Conservation (phyloP, 768 basidiomycete species). For the Amanita rubescens region DNA sequence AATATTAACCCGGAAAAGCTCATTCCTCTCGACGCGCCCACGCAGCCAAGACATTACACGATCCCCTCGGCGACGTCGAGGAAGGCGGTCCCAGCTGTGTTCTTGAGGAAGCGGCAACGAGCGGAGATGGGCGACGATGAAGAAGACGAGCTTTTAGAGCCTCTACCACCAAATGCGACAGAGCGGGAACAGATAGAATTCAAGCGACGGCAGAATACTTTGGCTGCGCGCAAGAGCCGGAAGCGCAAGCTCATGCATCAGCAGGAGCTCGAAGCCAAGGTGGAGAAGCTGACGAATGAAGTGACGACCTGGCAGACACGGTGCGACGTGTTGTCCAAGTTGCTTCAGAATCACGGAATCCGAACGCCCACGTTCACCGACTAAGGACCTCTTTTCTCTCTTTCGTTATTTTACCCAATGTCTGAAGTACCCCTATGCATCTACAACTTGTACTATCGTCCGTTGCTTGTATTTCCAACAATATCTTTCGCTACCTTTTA, state of each 20-base stretch:
- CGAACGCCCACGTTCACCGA: background rate
- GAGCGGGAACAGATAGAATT: conserved; percentile 64
- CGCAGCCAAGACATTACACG: conserved; percentile 48
- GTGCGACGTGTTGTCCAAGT: conserved; percentile 15
- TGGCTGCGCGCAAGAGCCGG: conserved; percentile 70
- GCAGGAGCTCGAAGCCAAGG: conserved; percentile 46
- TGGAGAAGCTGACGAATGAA: conserved; percentile 38
- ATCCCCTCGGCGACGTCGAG: conserved; percentile 63
- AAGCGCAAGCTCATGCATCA: conserved; percentile 71
- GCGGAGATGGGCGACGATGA: conserved; percentile 39
- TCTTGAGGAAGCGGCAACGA: conserved; percentile 56
- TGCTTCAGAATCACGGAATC: conserved; percentile 2
- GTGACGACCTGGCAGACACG: conserved; percentile 15
- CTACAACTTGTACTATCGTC: background rate
- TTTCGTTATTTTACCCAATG: background rate
- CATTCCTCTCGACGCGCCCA: conserved; percentile 67
- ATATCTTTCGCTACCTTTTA: too few species aligned
- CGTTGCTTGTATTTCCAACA: background rate
- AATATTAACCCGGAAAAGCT: conserved; percentile 55
- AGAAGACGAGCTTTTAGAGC: conserved; percentile 36
- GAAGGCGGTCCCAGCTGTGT: conserved; percentile 63
- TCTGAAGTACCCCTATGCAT: background rate
- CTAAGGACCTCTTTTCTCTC: too few species aligned
- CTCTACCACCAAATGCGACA: conserved; percentile 29
- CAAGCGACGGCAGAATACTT: conserved; percentile 74